These are phyloP conservation scores for Leishmania turanica DNA, from an alignment of 208 protist species.

Conservation along the genomic window DNA sequence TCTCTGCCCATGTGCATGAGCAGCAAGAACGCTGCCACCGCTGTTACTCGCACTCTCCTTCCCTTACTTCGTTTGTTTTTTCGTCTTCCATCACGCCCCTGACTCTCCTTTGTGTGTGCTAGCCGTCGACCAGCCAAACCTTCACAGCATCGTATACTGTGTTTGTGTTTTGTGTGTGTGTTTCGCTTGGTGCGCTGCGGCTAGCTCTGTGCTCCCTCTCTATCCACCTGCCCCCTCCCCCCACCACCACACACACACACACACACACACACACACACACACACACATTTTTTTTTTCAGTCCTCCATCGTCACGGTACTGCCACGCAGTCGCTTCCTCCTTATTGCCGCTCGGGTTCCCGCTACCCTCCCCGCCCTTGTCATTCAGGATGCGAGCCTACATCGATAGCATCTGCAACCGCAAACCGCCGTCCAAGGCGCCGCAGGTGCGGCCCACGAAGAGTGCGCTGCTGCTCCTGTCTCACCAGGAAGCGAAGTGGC, in stretches of 20 bases:
- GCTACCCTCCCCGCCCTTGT: neutral
- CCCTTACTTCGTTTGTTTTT: neutral
- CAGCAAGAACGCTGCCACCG: neutral
- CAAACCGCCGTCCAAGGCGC: conserved; percentile 8
- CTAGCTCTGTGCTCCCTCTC: neutral
- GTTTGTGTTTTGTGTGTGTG: no score
- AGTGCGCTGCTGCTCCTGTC: conserved; percentile 25
- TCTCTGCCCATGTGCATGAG: neutral
- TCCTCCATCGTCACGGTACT: neutral
- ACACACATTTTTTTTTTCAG: no score
- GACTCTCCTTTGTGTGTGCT: neutral
- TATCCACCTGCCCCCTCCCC: neutral
- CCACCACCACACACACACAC: no score
- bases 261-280: no score
- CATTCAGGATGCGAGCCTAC: conserved; percentile 24
- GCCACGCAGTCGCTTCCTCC: neutral
- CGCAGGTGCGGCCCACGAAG: conserved; percentile 17
- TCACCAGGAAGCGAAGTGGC: conserved; percentile 2
- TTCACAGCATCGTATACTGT: no score
- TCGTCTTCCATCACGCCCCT: neutral
- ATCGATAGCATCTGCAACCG: conserved; percentile 37
- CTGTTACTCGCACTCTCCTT: neutral
- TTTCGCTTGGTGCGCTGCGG: neutral
- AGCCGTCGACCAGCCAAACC: neutral
- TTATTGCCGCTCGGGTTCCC: neutral